Percentiles rank a stretch among this genome's conserved stretches.
These are phyloP conservation scores for Yarrowia galli DNA, from an alignment of 1,139 yeast species.

Conservation along the genomic window DNA sequence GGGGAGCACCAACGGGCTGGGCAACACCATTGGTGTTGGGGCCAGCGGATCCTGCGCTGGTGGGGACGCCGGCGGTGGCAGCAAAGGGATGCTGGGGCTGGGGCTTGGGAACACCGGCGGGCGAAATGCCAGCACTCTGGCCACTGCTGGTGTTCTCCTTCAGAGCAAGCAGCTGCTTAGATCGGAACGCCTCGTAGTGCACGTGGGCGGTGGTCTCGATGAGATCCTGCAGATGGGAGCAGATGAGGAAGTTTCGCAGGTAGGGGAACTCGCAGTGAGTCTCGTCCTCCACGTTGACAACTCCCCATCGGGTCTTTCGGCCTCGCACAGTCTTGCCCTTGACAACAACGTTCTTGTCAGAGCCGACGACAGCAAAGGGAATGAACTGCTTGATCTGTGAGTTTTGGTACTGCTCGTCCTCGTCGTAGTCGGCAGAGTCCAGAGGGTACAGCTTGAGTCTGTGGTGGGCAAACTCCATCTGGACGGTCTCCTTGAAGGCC, in stretches of 20 bases:
- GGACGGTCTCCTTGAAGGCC: conserved; percentile 71
- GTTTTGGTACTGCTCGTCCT: conserved; percentile 54
- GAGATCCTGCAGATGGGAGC: conserved; percentile 95
- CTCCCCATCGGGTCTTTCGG: conserved; percentile 94
- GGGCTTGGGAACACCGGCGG: conserved; percentile 26
- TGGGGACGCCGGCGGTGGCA: conserved; percentile 15
- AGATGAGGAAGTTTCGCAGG: conserved; percentile 88
- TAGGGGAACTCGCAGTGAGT: conserved; percentile 95
- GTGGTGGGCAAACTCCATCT: conserved; percentile 77
- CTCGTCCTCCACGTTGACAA: conserved; percentile 84
- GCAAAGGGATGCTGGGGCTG: conserved; percentile 27
- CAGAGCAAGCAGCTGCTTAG: conserved; percentile 91
- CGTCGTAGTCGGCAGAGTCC: conserved; percentile 77
- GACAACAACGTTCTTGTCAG: conserved; percentile 74
- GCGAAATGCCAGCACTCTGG: conserved; percentile 25
- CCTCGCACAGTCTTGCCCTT: conserved; percentile 83
- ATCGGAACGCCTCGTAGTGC: conserved; percentile 92
- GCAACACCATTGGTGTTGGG: conserved; percentile 1
- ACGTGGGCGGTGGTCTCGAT: conserved; percentile 89
- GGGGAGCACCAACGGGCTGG: conserved; percentile 35
- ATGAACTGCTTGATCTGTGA: conserved; percentile 61
- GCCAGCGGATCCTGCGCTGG: conserved; percentile 22
- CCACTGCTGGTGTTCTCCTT: conserved; percentile 73
- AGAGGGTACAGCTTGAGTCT: conserved; percentile 86
- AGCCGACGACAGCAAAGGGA: conserved; percentile 95